Percentiles rank a stretch among this genome's conserved stretches.
Conservation (phyloP, 2,329 filamentous ascomycete species). For the Penicillium sp. region DNA sequence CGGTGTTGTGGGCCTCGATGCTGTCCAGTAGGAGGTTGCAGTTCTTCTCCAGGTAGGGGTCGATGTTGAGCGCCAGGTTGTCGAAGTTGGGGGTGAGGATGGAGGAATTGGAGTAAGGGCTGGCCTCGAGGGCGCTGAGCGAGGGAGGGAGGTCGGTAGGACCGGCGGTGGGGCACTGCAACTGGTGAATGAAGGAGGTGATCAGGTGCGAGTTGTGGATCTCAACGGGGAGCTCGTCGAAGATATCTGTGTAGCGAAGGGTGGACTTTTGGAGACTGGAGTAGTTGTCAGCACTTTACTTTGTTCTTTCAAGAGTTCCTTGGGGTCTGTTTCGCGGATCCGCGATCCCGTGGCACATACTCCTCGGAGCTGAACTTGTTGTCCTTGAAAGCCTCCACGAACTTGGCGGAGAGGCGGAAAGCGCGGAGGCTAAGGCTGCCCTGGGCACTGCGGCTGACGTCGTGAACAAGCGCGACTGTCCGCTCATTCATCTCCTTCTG, state of each 20-base stretch:
- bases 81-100: slow-evolving; percentile 89
- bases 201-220: slow-evolving; percentile 98
- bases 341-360: slow-evolving; percentile 58
- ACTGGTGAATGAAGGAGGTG: slow-evolving; percentile 91
- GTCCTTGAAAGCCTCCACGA: slow-evolving; percentile 94
- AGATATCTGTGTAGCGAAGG: slow-evolving; percentile 89
- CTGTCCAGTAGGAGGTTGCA: slow-evolving; percentile 94
- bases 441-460: slow-evolving; percentile 92
- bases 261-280: slow-evolving; percentile 89
- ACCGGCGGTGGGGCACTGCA: slow-evolving; percentile 68
- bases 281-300: slow-evolving; percentile 29
- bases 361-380: slow-evolving; percentile 95
- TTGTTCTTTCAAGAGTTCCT: background rate
- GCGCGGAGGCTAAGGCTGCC: slow-evolving; percentile 87
- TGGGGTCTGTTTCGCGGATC: background rate
- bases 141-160: slow-evolving; percentile 78
- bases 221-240: slow-evolving; percentile 84
- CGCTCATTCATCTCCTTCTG: slow-evolving; percentile 88
- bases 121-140: slow-evolving; percentile 74
- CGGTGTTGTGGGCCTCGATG: slow-evolving; percentile 97
- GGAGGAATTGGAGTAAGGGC: slow-evolving; percentile 59
- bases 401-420: slow-evolving; percentile 83
- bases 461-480: slow-evolving; percentile 88
- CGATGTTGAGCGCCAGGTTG: slow-evolving; percentile 87
- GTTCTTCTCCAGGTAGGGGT: slow-evolving; percentile 97